Conservation (phyloP, 768 basidiomycete genomes). For the Mycena amicta region DNA sequence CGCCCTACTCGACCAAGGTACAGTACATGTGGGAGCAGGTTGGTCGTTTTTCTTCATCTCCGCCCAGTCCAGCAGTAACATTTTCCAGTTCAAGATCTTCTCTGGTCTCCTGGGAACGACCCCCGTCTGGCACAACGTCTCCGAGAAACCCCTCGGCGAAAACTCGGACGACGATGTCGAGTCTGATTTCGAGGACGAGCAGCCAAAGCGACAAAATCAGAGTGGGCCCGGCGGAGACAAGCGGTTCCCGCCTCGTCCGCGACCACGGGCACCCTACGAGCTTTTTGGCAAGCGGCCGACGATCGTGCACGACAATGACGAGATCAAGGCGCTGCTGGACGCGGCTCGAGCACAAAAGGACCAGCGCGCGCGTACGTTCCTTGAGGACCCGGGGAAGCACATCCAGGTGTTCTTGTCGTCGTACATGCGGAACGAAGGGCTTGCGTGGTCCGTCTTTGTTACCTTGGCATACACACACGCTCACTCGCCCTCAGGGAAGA, state of each 20-base stretch:
- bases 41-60: constrained; percentile 11
- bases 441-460: constrained; percentile 59
- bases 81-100: constrained; percentile 60
- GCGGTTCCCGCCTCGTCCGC: constrained; percentile 29
- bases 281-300: constrained; percentile 36
- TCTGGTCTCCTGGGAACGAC: constrained; percentile 57
- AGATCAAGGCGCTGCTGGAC: constrained; percentile 39
- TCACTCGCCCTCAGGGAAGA: constrained; percentile 50
- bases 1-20: constrained; percentile 38
- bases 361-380: constrained; percentile 51
- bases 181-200: constrained; percentile 36
- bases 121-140: constrained; percentile 43
- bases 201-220: constrained; percentile 10
- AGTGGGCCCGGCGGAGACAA: constrained; percentile 11
- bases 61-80: too few species aligned
- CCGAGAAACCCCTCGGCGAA: constrained; percentile 33
- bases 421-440: constrained; percentile 65
- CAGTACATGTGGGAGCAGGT: constrained; percentile 69
- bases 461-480: too few species aligned
- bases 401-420: constrained; percentile 73
- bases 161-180: constrained; percentile 25
- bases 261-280: constrained; percentile 42
- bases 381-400: constrained; percentile 60
- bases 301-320: constrained; percentile 38
- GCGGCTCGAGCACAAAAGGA: constrained; percentile 42